Base-by-base conservation (phyloP, 495 filamentous ascomycete genomes). In the Jackrogersella multiformis region DNA sequence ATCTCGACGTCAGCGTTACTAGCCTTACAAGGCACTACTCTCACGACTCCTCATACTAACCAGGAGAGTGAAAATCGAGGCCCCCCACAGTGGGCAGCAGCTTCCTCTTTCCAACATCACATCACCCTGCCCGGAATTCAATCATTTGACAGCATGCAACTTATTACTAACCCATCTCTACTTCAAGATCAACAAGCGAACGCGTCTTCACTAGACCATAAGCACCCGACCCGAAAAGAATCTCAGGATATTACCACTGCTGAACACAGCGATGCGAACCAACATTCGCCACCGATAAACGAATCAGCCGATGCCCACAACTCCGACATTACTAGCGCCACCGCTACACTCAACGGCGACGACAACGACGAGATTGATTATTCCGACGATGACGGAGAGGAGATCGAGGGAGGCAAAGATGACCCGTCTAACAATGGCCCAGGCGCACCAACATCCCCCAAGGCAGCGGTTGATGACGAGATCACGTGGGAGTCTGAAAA, bases 331-430 rank as follows among this genome's bases (percentile, higher is more conserved):
- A 80, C 78, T 10, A 81, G 80, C 56, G 74, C 74, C 5, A 78
- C 77, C 5, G 77, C 74, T 0, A 83, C 81, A 5, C 64, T 83
- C 4, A 74, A 74, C 38, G 81, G 79, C 36, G 73, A 75, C 10
- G 72, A 73, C 15, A 41, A 74, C 6, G 79, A 85, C 56, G 81
- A 83, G 45, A 82, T 83, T 30, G 79, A 78, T 32, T 82, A 83
- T 42, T 79, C 80, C 13, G 80, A 82, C 24, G 65, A 79, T 3
- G 74, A 77, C 8, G 56, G 53, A 36, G 71, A 71, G 8, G 63
- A 59, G 20, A 65, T 64, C 15, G 26, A 39, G 5, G 58, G 55
- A 10, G 58, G 52, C 12, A 24, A 55, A 6, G 57, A 57, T 44
- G 72, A 23, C 15, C 55, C 32, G 23, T 52, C 53, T 54, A 55